Evolutionary conservation across 2,329 filamentous ascomycete genomes (phyloP).

Genomic region (Phyllosticta paracitricarpa): DNA sequence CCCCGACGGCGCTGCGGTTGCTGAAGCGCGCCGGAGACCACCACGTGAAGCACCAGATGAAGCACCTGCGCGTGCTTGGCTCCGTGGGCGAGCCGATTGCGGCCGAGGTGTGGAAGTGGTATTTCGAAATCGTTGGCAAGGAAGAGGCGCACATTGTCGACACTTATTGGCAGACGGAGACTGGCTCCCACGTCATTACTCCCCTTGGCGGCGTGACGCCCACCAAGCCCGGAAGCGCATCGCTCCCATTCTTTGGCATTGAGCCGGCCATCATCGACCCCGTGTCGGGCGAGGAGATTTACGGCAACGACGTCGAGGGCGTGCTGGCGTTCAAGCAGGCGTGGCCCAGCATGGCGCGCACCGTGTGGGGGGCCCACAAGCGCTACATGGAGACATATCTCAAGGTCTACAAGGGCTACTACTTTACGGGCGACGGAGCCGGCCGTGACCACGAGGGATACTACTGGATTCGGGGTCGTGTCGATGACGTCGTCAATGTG

Average conservation of each 20-base stretch:
- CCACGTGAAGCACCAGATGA: slow-evolving; percentile 83
- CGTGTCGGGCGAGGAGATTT: slow-evolving; percentile 83
- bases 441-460: slow-evolving; percentile 96
- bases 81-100: slow-evolving; percentile 97
- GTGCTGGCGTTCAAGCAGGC: slow-evolving; percentile 94
- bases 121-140: slow-evolving; percentile 89
- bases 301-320: slow-evolving; percentile 94
- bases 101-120: slow-evolving; percentile 99
- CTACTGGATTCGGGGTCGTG: slow-evolving; percentile 98
- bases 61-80: slow-evolving; percentile 77
- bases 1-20: slow-evolving; percentile 82
- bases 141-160: slow-evolving; percentile 84
- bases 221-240: slow-evolving; percentile 93
- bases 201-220: slow-evolving; percentile 87
- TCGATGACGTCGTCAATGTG: slow-evolving; percentile 98
- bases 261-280: slow-evolving; percentile 97
- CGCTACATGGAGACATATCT: slow-evolving; percentile 98
- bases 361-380: slow-evolving; percentile 95
- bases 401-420: slow-evolving; percentile 96
- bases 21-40: slow-evolving; percentile 93
- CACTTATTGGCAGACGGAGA: slow-evolving; percentile 99
- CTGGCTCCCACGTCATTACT: slow-evolving; percentile 90
- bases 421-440: slow-evolving; percentile 91
- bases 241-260: slow-evolving; percentile 95
- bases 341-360: slow-evolving; percentile 97